phyloP scores from a whole-genome alignment of 768 basidiomycete genomes.

The Tricholoma furcatifolium region DNA sequence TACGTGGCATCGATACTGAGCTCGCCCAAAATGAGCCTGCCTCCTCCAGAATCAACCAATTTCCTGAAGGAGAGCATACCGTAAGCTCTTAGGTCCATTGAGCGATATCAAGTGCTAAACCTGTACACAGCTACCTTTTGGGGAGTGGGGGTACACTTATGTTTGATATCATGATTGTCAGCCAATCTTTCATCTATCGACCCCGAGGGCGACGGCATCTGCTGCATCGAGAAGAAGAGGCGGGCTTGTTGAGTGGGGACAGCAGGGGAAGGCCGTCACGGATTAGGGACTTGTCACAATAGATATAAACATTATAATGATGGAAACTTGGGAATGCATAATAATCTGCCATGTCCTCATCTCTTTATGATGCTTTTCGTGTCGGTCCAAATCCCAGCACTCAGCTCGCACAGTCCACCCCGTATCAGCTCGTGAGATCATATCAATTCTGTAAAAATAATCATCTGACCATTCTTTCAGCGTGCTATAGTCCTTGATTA shows the following conservation, averaged over 20 bases:
- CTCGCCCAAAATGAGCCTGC: slow-evolving; percentile 60
- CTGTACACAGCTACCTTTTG: slow-evolving; percentile 64
- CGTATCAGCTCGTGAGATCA: slow-evolving; percentile 43
- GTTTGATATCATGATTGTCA: slow-evolving; percentile 91
- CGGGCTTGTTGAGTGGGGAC: slow-evolving; percentile 36
- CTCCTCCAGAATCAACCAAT: slow-evolving; percentile 57
- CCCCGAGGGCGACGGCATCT: slow-evolving; percentile 40
- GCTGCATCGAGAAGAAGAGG: slow-evolving; percentile 43
- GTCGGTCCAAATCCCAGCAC: background rate
- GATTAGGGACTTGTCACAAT: slow-evolving; percentile 1
- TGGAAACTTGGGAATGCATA: background rate
- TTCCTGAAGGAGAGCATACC: slow-evolving; percentile 84
- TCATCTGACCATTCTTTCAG: slow-evolving; percentile 32
- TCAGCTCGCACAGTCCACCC: slow-evolving; percentile 31
- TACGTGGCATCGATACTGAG: slow-evolving; percentile 90
- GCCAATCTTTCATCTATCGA: slow-evolving; percentile 81
- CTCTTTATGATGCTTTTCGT: slow-evolving; percentile 3
- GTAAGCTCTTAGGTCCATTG: slow-evolving; percentile 42
- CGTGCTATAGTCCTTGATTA: slow-evolving; percentile 74
- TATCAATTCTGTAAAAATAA: background rate
- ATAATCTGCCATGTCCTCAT: background rate
- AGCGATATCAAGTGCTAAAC: background rate
- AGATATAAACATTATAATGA: slow-evolving; percentile 2
- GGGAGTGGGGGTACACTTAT: slow-evolving; percentile 92
- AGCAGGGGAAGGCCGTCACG: background rate